These are phyloP conservation scores for Dendrobium chrysotoxum DNA, from an alignment of 106 monocot genomes.

Conservation along the genomic window DNA sequence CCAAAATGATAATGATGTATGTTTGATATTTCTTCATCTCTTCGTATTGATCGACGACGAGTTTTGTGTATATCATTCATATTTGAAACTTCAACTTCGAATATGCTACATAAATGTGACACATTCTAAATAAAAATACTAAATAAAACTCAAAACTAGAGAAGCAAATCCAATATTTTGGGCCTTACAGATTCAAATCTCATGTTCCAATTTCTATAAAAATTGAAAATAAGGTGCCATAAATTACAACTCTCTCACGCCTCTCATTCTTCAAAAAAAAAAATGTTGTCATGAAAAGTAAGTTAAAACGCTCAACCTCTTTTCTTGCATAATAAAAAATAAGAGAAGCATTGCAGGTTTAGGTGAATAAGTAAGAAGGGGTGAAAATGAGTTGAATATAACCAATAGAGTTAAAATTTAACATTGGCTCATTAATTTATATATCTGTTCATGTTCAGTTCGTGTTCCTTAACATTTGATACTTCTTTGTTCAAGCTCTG, in stretches of 20 bases:
- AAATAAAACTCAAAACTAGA: not conserved
- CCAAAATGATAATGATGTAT: too few species aligned
- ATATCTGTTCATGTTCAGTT: not conserved
- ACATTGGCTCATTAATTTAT: not conserved
- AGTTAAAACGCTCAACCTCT: not conserved
- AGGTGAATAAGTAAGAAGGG: not conserved
- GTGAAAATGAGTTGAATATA: not conserved
- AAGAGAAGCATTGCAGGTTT: not conserved
- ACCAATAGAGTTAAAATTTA: not conserved
- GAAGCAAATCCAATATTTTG: not conserved
- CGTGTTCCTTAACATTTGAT: not conserved
- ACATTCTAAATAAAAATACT: too few species aligned
- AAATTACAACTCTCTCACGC: conserved; percentile 74
- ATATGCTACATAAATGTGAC: too few species aligned
- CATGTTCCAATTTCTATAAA: not conserved
- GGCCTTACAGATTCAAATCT: conserved; percentile 1
- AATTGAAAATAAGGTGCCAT: not conserved
- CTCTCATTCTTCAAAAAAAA: conserved; percentile 70
- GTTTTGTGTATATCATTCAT: too few species aligned
- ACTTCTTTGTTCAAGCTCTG: not conserved
- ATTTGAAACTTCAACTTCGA: too few species aligned
- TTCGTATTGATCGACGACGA: too few species aligned
- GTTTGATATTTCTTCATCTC: too few species aligned
- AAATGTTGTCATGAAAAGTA: not conserved
- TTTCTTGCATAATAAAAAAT: not conserved